Conservation (phyloP, 139 green algal genomes). For the Pseudopediastrum boryanum region DNA sequence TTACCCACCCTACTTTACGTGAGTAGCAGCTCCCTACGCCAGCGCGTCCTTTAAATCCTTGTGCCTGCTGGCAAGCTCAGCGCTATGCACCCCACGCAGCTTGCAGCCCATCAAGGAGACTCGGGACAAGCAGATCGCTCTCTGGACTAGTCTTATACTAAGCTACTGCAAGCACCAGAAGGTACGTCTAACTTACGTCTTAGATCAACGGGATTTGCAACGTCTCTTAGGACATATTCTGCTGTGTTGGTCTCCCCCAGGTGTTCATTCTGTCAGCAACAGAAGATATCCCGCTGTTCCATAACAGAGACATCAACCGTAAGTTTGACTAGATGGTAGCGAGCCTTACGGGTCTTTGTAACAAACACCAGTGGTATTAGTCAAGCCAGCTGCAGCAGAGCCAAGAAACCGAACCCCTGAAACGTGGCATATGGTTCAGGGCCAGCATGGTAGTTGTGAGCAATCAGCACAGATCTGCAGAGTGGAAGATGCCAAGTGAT, state of each 20-base stretch:
- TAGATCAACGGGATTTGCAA: too few relatives aligned
- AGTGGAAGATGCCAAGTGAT: too few relatives aligned
- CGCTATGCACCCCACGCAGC: conserved; percentile 49
- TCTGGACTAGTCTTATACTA: conserved; percentile 79
- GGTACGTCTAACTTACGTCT: conserved; percentile 34
- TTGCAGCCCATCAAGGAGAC: conserved; percentile 86
- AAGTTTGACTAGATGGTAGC: conserved; percentile 29
- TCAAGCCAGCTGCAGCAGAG: background rate
- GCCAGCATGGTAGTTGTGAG: conserved; percentile 4
- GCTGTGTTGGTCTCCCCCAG: conserved; percentile 22
- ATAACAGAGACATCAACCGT: conserved; percentile 73
- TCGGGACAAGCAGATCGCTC: conserved; percentile 70
- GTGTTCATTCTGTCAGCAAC: conserved; percentile 57
- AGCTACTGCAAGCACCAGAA: conserved; percentile 74
- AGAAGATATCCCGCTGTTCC: conserved; percentile 64
- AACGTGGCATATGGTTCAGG: background rate
- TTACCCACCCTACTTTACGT: conserved; percentile 84
- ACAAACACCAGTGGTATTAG: background rate
- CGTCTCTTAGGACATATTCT: background rate
- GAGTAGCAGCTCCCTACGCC: conserved; percentile 6
- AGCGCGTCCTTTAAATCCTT: background rate
- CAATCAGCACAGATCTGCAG: conserved; percentile 27
- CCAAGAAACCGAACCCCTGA: background rate
- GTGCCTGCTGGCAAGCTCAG: background rate
- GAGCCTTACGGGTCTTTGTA: background rate